Evolutionary conservation across 805 yeast species (phyloP).

Genomic region (Pichia nakasei): DNA sequence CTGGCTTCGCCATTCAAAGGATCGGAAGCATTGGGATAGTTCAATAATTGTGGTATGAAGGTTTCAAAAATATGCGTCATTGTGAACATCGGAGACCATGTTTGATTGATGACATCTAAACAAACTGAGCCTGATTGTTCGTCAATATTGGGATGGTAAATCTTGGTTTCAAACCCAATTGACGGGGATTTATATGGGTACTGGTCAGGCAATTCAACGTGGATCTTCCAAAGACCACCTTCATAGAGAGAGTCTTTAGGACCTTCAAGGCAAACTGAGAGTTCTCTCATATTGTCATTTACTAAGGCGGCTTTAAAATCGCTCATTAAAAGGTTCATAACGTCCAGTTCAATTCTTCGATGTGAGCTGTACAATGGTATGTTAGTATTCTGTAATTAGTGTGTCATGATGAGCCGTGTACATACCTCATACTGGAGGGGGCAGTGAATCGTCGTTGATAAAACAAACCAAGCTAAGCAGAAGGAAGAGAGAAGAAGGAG

Average conservation of each 20-base stretch:
- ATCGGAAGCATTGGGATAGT: constrained; percentile 91
- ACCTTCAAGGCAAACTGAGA: constrained; percentile 76
- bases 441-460: no score
- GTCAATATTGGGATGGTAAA: constrained; percentile 93
- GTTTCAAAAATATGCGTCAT: constrained; percentile 84
- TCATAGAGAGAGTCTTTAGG: constrained; percentile 85
- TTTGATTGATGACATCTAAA: constrained; percentile 90
- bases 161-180: constrained; percentile 84
- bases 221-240: constrained; percentile 83
- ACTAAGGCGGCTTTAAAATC: constrained; percentile 80
- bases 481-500: no score
- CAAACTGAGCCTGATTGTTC: constrained; percentile 88
- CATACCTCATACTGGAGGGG: no score
- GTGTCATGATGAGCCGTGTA: no score
- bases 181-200: constrained; percentile 96
- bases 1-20: constrained; percentile 92
- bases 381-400: neutral
- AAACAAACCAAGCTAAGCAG: no score
- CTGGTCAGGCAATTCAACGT: constrained; percentile 90
- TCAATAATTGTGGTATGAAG: constrained; percentile 82
- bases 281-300: constrained; percentile 69
- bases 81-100: constrained; percentile 98
- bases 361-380: constrained; percentile 31
- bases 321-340: constrained; percentile 92
- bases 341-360: constrained; percentile 87